Evolutionary conservation across 768 basidiomycete species (phyloP).

Genomic region (Boletus reticuloceps): DNA sequence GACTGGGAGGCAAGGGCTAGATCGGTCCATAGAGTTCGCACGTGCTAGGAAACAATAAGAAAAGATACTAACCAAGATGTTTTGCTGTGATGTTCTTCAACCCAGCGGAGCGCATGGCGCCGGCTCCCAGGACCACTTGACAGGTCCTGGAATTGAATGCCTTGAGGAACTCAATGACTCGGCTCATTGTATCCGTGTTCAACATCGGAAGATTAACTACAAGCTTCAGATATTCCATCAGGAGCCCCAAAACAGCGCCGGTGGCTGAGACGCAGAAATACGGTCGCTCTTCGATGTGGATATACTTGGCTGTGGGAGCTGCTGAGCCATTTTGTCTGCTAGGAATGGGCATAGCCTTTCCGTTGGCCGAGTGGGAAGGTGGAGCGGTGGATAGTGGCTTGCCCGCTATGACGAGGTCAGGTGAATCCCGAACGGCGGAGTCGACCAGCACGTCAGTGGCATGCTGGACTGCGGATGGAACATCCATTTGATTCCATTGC

Average conservation of each 20-base stretch:
- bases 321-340: conserved; percentile 21
- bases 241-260: conserved; percentile 62
- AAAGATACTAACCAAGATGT: conserved; percentile 70
- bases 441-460: conserved; percentile 73
- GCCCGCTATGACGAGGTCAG: conserved; percentile 52
- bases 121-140: conserved; percentile 96
- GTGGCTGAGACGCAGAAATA: conserved; percentile 90
- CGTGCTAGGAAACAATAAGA: conserved; percentile 15
- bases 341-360: conserved; percentile 12
- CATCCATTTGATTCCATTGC: conserved; percentile 81
- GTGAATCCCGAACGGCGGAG: conserved; percentile 78
- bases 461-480: conserved; percentile 63
- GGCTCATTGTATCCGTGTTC: conserved; percentile 93
- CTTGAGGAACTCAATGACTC: conserved; percentile 93
- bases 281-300: conserved; percentile 76
- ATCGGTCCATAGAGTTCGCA: conserved; percentile 18
- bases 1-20: conserved; percentile 94
- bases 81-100: conserved; percentile 98
- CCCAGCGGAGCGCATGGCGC: conserved; percentile 98
- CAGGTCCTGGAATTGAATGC: conserved; percentile 98
- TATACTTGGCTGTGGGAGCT: conserved; percentile 48
- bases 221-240: conserved; percentile 84
- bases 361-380: conserved; percentile 7
- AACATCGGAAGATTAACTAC: conserved; percentile 86
- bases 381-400: neutral